A percentile compares a stretch with the other conserved stretches of the same genome.
phyloP scores from a whole-genome alignment of 2,329 filamentous ascomycete genomes.

The Penicillium sumatraense region DNA sequence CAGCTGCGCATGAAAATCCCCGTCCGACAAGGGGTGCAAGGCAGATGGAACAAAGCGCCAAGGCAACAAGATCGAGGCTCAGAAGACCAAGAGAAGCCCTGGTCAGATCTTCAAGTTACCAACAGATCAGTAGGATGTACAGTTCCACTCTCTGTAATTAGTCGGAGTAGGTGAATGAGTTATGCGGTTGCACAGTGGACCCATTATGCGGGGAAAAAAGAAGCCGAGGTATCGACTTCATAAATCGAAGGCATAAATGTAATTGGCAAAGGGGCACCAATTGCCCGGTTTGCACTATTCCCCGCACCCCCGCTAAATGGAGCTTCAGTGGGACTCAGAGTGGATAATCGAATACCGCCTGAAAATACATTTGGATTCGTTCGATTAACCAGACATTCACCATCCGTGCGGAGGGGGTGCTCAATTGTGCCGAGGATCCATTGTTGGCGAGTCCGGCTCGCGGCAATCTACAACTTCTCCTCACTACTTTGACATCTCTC shows the following conservation, averaged over 20 bases:
- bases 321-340: background rate
- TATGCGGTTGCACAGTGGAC: constrained; percentile 3
- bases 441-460: background rate
- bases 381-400: background rate
- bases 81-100: no score
- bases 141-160: no score
- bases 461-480: constrained; percentile 2
- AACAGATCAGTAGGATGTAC: no score
- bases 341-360: background rate
- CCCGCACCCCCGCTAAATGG: background rate
- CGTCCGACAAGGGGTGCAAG: no score
- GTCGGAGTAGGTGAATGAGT: no score
- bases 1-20: no score
- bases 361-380: background rate
- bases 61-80: no score
- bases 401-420: constrained; percentile 4
- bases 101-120: no score
- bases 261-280: no score
- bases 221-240: constrained; percentile 4
- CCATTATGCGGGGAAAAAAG: constrained; percentile 1
- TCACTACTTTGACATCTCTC: background rate
- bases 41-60: no score
- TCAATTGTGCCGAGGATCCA: constrained; percentile 12
- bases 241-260: background rate
- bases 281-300: background rate